phyloP scores from a whole-genome alignment of 805 yeast genomes.

The Saccharomycopsis javanensis region DNA sequence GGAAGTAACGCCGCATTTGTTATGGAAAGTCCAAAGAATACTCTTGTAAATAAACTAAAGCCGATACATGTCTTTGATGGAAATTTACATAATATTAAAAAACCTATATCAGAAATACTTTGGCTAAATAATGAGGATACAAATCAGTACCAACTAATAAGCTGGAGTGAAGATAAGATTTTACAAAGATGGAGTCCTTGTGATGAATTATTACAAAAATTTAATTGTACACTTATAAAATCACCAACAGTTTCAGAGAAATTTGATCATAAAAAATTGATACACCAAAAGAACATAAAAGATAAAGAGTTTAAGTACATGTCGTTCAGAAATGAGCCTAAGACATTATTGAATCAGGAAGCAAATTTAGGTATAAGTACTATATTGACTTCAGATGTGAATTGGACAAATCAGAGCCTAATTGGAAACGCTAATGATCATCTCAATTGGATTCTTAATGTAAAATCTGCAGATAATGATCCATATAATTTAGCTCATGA shows the following conservation, averaged over 20 bases:
- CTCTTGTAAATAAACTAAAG: conserved; percentile 25
- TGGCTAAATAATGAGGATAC: conserved; percentile 49
- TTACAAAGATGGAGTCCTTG: conserved; percentile 64
- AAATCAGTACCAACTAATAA: conserved; percentile 84
- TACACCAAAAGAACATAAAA: background rate
- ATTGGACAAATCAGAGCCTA: conserved; percentile 44
- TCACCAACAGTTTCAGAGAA: background rate
- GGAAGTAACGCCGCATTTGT: conserved; percentile 59
- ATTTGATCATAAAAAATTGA: background rate
- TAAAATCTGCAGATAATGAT: conserved; percentile 30
- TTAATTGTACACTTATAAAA: background rate
- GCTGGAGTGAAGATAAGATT: conserved; percentile 90
- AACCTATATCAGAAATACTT: conserved; percentile 76
- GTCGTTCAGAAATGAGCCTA: conserved; percentile 40
- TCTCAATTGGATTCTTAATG: conserved; percentile 44
- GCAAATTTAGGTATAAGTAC: conserved; percentile 30
- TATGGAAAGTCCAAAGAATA: conserved; percentile 22
- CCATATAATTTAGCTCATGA: conserved; percentile 82
- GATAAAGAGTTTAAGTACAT: conserved; percentile 29
- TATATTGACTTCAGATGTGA: conserved; percentile 32
- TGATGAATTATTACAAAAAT: background rate
- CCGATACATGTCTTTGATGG: conserved; percentile 63
- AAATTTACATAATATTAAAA: conserved; percentile 41
- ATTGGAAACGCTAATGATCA: conserved; percentile 59
- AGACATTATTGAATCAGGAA: conserved; percentile 24